These are phyloP conservation scores for Wilcoxina mikolae DNA, from an alignment of 495 filamentous ascomycete genomes.

Conservation along the genomic window DNA sequence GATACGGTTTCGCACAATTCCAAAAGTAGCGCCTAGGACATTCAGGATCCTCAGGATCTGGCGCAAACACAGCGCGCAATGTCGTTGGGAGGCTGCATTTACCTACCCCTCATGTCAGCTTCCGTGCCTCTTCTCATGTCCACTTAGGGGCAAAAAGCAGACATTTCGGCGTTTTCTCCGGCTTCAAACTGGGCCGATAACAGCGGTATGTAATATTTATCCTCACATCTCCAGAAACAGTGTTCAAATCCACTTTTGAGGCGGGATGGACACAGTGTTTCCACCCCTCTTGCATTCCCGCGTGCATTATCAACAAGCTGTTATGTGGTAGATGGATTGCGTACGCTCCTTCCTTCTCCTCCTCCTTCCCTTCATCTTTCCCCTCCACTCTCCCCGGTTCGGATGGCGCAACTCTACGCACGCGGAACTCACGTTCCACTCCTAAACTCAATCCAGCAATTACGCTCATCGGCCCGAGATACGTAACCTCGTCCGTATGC, in stretches of 20 bases:
- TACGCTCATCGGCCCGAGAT: constrained; percentile 70
- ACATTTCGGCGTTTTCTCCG: constrained; percentile 48
- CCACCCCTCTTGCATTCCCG: constrained; percentile 74
- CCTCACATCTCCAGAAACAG: constrained; percentile 57
- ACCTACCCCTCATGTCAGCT: constrained; percentile 32
- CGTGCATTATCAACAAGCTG: constrained; percentile 84
- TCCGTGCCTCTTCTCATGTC: constrained; percentile 33
- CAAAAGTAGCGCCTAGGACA: constrained; percentile 78
- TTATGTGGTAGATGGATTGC: constrained; percentile 88
- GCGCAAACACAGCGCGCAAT: constrained; percentile 47
- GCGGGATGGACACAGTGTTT: constrained; percentile 65
- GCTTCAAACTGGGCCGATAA: constrained; percentile 62
- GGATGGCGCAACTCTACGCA: constrained; percentile 45
- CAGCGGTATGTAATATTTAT: constrained; percentile 92
- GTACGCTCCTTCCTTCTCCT: constrained; percentile 65
- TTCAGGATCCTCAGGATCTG: constrained; percentile 39
- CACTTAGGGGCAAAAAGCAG: constrained; percentile 1
- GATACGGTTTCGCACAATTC: constrained; percentile 73
- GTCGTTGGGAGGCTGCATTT: constrained; percentile 56
- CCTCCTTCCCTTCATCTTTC: constrained; percentile 28
- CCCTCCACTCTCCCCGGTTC: constrained; percentile 14
- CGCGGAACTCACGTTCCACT: constrained; percentile 78
- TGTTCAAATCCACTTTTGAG: constrained; percentile 62
- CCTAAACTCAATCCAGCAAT: constrained; percentile 86
- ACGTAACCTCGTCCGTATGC: constrained; percentile 84